Conservation (phyloP, 352 stramenopile genomes). For the Pythium volutum region DNA sequence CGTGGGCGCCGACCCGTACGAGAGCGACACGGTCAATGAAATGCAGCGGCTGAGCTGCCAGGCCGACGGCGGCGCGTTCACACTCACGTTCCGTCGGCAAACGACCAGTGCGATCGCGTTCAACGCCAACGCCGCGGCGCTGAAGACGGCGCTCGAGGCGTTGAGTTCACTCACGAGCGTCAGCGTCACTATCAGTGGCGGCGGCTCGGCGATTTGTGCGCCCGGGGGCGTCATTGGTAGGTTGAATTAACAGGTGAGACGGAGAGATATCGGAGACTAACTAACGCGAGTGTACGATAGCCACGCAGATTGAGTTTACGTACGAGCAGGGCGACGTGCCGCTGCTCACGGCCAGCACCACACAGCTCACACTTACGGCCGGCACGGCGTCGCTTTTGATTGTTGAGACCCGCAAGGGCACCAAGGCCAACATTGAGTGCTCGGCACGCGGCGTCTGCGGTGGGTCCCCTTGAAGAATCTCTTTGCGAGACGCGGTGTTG, state of each 20-base stretch:
- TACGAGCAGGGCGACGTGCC: conserved; percentile 66
- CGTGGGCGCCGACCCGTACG: conserved; percentile 81
- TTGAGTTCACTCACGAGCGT: conserved; percentile 53
- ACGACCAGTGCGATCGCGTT: conserved; percentile 55
- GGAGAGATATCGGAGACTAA: not conserved
- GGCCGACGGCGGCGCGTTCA: conserved; percentile 55
- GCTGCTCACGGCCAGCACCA: conserved; percentile 32
- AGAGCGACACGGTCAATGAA: conserved; percentile 64
- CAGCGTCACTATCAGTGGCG: conserved; percentile 45
- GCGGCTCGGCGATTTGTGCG: conserved; percentile 35
- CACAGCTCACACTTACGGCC: conserved; percentile 39
- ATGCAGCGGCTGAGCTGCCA: conserved; percentile 58
- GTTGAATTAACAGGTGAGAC: conserved; percentile 9
- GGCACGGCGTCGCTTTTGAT: conserved; percentile 24
- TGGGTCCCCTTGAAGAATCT: conserved; percentile 17
- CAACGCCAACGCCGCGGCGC: conserved; percentile 30
- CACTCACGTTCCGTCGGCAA: conserved; percentile 65
- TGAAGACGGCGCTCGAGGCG: conserved; percentile 55
- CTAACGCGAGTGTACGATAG: conserved; percentile 16
- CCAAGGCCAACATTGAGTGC: conserved; percentile 80
- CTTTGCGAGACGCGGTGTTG: not conserved
- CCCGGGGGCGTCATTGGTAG: conserved; percentile 35
- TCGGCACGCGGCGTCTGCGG: conserved; percentile 69
- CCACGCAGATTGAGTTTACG: conserved; percentile 61
- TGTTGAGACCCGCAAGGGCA: conserved; percentile 45